Evolutionary conservation across 495 filamentous ascomycete genomes (phyloP).

Genomic region (Aspergillus sclerotioniger): DNA sequence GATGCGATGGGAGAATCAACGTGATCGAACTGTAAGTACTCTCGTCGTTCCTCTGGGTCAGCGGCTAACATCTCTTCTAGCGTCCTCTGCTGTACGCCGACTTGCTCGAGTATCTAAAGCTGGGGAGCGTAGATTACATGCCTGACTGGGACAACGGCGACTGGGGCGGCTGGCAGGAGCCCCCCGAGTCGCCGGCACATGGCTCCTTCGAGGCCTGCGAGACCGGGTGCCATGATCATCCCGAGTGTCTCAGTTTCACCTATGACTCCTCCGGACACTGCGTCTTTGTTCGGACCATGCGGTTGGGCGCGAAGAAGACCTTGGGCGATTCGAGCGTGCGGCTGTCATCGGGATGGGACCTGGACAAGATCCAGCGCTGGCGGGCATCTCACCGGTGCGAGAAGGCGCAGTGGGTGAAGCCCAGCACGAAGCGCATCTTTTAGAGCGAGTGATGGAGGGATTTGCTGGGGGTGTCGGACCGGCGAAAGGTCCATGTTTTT

Average conservation of each 20-base stretch:
- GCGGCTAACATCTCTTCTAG: slow-evolving; percentile 10
- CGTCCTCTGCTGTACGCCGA: slow-evolving; percentile 31
- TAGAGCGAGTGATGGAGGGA: slow-evolving; percentile 6
- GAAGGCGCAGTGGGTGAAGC: slow-evolving; percentile 30
- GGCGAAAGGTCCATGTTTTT: not conserved
- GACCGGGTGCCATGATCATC: slow-evolving; percentile 25
- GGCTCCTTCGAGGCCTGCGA: slow-evolving; percentile 25
- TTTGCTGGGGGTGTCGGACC: not conserved
- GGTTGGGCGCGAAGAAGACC: slow-evolving; percentile 21
- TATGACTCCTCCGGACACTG: slow-evolving; percentile 25
- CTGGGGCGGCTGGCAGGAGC: slow-evolving; percentile 28
- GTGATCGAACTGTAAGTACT: slow-evolving; percentile 24
- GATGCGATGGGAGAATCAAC: slow-evolving; percentile 25
- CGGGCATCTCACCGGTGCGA: slow-evolving; percentile 18
- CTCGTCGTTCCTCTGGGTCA: not conserved
- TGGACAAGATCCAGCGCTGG: slow-evolving; percentile 29
- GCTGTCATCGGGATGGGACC: slow-evolving; percentile 33
- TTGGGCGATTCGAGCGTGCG: slow-evolving; percentile 9
- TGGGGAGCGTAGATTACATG: slow-evolving; percentile 18
- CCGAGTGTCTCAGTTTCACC: slow-evolving; percentile 31
- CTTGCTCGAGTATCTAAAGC: slow-evolving; percentile 25
- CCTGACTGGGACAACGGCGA: slow-evolving; percentile 39
- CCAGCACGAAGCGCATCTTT: slow-evolving; percentile 31
- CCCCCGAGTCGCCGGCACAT: slow-evolving; percentile 24
- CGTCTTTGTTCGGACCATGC: slow-evolving; percentile 27